Evolutionary conservation across 768 basidiomycete genomes (phyloP).

Genomic region (Leccinum boreale): DNA sequence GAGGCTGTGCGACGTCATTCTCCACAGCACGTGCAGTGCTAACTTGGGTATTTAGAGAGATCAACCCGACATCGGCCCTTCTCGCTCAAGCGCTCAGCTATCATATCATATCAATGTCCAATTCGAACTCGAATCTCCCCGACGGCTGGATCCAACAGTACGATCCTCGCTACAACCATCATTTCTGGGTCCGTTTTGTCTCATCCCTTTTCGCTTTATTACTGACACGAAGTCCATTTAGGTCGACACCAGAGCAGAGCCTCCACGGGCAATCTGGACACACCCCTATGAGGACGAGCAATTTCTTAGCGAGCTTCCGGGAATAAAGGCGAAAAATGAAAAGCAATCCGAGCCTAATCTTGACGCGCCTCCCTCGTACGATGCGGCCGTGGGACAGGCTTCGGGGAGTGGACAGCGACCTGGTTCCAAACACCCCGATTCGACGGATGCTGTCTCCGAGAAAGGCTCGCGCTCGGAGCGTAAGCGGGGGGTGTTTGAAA

Average conservation of each 20-base stretch:
- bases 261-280: constrained; percentile 67
- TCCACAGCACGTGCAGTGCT: constrained; percentile 14
- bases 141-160: constrained; percentile 54
- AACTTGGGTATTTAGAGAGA: not conserved
- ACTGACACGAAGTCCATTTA: constrained; percentile 19
- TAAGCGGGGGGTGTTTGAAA: constrained; percentile 55
- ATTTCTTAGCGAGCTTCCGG: constrained; percentile 56
- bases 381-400: constrained; percentile 27
- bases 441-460: not conserved
- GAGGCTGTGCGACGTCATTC: constrained; percentile 4
- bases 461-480: constrained; percentile 16
- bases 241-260: constrained; percentile 62
- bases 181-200: constrained; percentile 45
- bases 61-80: not conserved
- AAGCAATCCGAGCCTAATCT: not conserved
- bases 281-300: constrained; percentile 71
- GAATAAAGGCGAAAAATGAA: constrained; percentile 37
- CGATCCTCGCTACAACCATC: constrained; percentile 40
- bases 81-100: not conserved
- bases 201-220: not conserved
- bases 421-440: not conserved
- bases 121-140: constrained; percentile 42
- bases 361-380: constrained; percentile 29
- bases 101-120: constrained; percentile 14
- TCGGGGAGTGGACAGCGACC: constrained; percentile 16